Conservation (phyloP, 805 yeast species). For the Zygoascus biomembranicola region DNA sequence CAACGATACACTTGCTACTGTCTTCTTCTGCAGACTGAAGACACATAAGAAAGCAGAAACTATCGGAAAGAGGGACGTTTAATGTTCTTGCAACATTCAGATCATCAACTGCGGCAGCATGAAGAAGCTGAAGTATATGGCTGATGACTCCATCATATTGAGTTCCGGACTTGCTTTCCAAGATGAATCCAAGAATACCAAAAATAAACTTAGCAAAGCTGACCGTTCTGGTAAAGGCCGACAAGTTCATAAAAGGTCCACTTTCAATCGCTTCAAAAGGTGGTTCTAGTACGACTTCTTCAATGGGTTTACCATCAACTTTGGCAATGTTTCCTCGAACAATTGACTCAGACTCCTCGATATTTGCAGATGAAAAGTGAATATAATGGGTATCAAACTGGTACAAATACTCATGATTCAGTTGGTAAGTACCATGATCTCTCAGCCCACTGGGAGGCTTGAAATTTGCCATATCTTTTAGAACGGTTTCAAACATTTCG, state of each 20-base stretch:
- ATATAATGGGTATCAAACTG: slow-evolving; percentile 76
- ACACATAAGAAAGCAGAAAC: slow-evolving; percentile 2
- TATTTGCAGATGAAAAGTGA: slow-evolving; percentile 65
- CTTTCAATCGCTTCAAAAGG: slow-evolving; percentile 24
- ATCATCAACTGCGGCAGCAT: slow-evolving; percentile 45
- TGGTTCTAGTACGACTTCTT: slow-evolving; percentile 54
- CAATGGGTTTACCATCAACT: slow-evolving; percentile 30
- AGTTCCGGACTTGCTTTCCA: slow-evolving; percentile 19
- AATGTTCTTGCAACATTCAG: slow-evolving; percentile 37
- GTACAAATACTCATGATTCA: slow-evolving; percentile 47
- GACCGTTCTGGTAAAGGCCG: slow-evolving; percentile 20
- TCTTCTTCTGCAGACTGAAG: background rate
- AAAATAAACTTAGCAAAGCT: slow-evolving; percentile 21
- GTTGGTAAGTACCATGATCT: slow-evolving; percentile 56
- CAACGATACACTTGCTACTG: slow-evolving; percentile 30
- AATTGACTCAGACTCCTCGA: slow-evolving; percentile 73
- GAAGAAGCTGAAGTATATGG: slow-evolving; percentile 58
- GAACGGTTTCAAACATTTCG: slow-evolving; percentile 59
- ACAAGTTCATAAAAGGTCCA: slow-evolving; percentile 27
- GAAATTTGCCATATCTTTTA: slow-evolving; percentile 50
- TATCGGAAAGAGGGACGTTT: slow-evolving; percentile 1
- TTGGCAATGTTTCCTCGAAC: slow-evolving; percentile 42
- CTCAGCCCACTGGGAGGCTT: slow-evolving; percentile 51
- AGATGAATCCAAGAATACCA: slow-evolving; percentile 8
- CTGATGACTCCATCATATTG: slow-evolving; percentile 53